A percentile compares a stretch with the other conserved stretches of the same genome.
Evolutionary conservation across 805 yeast genomes (phyloP).

Genomic region (Clavispora phyllophila): DNA sequence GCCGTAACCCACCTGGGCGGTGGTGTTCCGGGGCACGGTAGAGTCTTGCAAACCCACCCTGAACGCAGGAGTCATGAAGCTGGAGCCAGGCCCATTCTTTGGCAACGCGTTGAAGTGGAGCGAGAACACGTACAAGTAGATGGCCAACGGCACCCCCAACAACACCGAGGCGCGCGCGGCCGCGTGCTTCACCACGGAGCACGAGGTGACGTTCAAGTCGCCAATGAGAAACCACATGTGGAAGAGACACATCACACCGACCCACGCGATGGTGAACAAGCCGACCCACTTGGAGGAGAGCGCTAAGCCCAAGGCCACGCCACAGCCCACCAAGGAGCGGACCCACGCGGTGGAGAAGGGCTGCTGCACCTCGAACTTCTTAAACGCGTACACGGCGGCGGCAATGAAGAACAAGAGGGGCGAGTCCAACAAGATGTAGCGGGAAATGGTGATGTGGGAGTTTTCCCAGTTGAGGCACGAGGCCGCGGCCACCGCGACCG

Average conservation of each 20-base stretch:
- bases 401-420: conserved; percentile 78
- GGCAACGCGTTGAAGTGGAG: conserved; percentile 56
- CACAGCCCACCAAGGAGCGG: conserved; percentile 57
- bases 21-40: conserved; percentile 51
- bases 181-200: conserved; percentile 42
- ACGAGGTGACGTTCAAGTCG: conserved; percentile 51
- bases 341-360: conserved; percentile 59
- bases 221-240: conserved; percentile 72
- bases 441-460: conserved; percentile 64
- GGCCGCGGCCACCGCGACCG: conserved; percentile 55
- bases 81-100: conserved; percentile 66
- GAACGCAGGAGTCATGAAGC: conserved; percentile 70
- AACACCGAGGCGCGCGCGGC: conserved; percentile 47
- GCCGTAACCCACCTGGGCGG: conserved; percentile 68
- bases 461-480: conserved; percentile 59
- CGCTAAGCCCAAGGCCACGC: conserved; percentile 68
- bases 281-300: conserved; percentile 83
- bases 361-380: conserved; percentile 58
- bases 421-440: conserved; percentile 70
- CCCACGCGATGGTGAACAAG: conserved; percentile 74
- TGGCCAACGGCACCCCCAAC: conserved; percentile 51
- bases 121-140: conserved; percentile 57
- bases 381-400: conserved; percentile 57
- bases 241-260: conserved; percentile 55
- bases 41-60: conserved; percentile 59